These are phyloP conservation scores for Wakefieldia striispora DNA, from an alignment of 768 basidiomycete genomes.

Conservation along the genomic window DNA sequence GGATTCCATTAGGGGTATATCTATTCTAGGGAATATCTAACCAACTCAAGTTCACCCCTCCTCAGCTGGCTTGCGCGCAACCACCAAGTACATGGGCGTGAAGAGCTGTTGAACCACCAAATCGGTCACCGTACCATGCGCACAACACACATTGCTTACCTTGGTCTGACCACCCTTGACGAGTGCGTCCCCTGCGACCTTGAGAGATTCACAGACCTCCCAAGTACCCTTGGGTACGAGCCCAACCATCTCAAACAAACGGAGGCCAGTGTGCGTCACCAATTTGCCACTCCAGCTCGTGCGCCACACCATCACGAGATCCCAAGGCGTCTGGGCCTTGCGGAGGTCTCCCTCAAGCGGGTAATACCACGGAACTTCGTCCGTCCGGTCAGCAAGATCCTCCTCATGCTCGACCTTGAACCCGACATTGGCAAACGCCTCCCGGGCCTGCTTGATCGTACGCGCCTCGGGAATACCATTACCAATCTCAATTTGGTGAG, in stretches of 20 bases:
- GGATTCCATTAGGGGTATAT: constrained; percentile 20
- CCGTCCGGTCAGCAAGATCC: constrained; percentile 85
- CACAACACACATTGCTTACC: constrained; percentile 40
- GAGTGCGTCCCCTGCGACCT: constrained; percentile 74
- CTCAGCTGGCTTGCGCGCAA: constrained; percentile 51
- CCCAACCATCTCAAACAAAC: constrained; percentile 73
- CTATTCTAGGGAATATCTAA: background rate
- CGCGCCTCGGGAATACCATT: constrained; percentile 99
- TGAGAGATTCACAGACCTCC: constrained; percentile 86
- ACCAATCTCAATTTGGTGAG: constrained; percentile 89
- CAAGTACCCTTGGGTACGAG: constrained; percentile 90
- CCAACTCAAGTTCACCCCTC: constrained; percentile 1
- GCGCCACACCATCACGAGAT: constrained; percentile 83
- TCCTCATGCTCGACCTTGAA: constrained; percentile 90
- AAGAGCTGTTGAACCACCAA: constrained; percentile 55
- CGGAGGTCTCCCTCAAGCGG: constrained; percentile 90
- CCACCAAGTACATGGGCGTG: constrained; percentile 81
- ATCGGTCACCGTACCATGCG: background rate
- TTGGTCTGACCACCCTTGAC: constrained; percentile 85
- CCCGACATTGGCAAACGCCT: constrained; percentile 81
- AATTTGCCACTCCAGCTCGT: constrained; percentile 86
- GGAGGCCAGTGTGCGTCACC: constrained; percentile 78
- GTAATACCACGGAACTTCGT: constrained; percentile 89
- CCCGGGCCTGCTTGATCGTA: constrained; percentile 59
- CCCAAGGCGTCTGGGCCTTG: constrained; percentile 94